These are phyloP conservation scores for Penicillium crystallinum DNA, from an alignment of 495 filamentous ascomycete genomes.

Conservation along the genomic window DNA sequence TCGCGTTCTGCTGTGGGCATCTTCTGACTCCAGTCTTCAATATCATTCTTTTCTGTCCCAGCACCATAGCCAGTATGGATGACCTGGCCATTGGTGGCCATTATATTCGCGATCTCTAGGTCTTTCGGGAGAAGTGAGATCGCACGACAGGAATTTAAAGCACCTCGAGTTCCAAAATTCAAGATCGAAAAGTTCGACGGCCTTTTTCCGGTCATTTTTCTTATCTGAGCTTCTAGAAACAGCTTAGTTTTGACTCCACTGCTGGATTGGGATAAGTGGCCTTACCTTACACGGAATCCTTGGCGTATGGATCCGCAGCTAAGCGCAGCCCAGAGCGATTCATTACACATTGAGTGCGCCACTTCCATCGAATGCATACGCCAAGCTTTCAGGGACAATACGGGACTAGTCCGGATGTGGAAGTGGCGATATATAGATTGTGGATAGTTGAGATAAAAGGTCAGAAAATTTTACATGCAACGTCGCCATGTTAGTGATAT, in stretches of 20 bases:
- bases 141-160: too few species aligned
- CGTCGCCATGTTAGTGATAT: not conserved
- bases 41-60: not conserved
- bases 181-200: not conserved
- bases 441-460: not conserved
- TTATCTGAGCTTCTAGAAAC: not conserved
- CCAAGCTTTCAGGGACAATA: not conserved
- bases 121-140: too few species aligned
- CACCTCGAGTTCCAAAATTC: not conserved
- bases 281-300: not conserved
- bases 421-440: not conserved
- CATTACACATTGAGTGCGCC: not conserved
- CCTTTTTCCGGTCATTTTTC: not conserved
- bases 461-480: not conserved
- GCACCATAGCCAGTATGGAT: not conserved
- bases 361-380: not conserved
- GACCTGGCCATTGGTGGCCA: not conserved
- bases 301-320: not conserved
- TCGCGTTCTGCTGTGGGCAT: not conserved
- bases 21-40: not conserved
- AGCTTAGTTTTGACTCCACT: not conserved
- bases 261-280: not conserved
- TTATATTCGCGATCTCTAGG: too few species aligned
- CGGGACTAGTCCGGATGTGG: not conserved
- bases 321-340: not conserved